Base-by-base conservation (phyloP, 2,329 filamentous ascomycete species). In the Fusarium sambucinum region DNA sequence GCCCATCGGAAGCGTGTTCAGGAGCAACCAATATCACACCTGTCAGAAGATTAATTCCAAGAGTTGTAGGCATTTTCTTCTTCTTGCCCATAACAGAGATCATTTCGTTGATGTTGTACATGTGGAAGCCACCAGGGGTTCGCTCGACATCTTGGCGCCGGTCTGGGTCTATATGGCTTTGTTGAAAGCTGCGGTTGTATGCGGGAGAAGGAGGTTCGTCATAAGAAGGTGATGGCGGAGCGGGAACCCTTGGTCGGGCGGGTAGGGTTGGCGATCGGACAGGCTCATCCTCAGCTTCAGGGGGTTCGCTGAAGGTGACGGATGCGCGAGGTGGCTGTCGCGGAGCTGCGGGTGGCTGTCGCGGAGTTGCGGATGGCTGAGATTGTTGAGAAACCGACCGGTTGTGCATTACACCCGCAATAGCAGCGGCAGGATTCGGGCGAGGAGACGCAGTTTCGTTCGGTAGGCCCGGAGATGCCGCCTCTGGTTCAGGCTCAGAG, bases 51-150 rank as follows among this genome's bases (percentile, higher is more conserved):
- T 98, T 97, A 75, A 98, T 91, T n/a, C 95, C 95, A 37, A 98
- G 80, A 0, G 93, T 97, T n/a, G 94, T 97, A 2, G 95, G 94
- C 92, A 97, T 96, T 82, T 98, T 98, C 84, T 97, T 97, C 75
- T 92, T 91, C 83, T 97, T 97, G 58, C 95, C 95, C 89, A 97
- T 94, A 44, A 96, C 89, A n/a, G 94, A 95, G 6, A 97, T 89
- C 92, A 97, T 97, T 80, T 98, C 95, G 77, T 94, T 97, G 74
- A 98, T 94, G 74, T 97, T 97, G 81, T 97, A 98, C 78, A 98
- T 85, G 76, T 96, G 94, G 76, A 94, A 98, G 3, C 92, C 93
- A 19, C 92, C 92, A 7, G 92, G 92, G 3, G 90, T 90, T 30
- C 78, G 77, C 37, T 82, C 81, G 17, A 83, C 56, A 59, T 69